Evolutionary conservation across 306 rosid genomes (phyloP).

Genomic region (Sophora flavescens): DNA sequence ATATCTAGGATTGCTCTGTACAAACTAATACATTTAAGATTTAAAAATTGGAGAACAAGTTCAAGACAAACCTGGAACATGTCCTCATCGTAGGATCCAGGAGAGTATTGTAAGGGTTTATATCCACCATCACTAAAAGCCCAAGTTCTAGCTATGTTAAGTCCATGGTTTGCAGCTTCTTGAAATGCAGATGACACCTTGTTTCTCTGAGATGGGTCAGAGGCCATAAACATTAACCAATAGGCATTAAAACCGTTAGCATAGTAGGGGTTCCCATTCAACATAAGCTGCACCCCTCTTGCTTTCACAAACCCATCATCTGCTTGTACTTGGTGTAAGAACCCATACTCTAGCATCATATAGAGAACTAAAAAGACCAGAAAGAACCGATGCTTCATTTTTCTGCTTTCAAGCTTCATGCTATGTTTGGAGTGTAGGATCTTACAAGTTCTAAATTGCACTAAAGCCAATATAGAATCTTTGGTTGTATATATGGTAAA

Average conservation of each 20-base stretch:
- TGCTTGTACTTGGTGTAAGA: slow-evolving; percentile 45
- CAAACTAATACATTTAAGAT: background rate
- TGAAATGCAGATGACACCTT: slow-evolving; percentile 64
- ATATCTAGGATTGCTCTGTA: too few relatives aligned
- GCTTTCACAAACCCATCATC: slow-evolving; percentile 76
- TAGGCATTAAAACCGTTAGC: slow-evolving; percentile 85
- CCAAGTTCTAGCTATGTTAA: slow-evolving; percentile 71
- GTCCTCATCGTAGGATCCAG: slow-evolving; percentile 74
- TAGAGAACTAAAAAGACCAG: slow-evolving; percentile 49
- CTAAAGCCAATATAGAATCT: slow-evolving; percentile 12
- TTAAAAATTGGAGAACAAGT: background rate
- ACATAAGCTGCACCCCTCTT: slow-evolving; percentile 70
- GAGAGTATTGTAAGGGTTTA: slow-evolving; percentile 66
- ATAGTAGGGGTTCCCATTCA: slow-evolving; percentile 79
- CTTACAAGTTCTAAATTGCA: background rate
- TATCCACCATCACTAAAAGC: slow-evolving; percentile 78
- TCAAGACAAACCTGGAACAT: slow-evolving; percentile 70
- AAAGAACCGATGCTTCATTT: slow-evolving; percentile 53
- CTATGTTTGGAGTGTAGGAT: background rate
- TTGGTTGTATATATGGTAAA: slow-evolving; percentile 12
- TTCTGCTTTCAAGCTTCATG: slow-evolving; percentile 14
- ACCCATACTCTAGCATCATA: slow-evolving; percentile 40
- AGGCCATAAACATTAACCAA: slow-evolving; percentile 72
- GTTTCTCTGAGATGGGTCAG: slow-evolving; percentile 65
- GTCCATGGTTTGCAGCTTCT: slow-evolving; percentile 62